These are phyloP conservation scores for Apiotrichum brassicae DNA, from an alignment of 1,284 basidiomycete species.

Conservation along the genomic window DNA sequence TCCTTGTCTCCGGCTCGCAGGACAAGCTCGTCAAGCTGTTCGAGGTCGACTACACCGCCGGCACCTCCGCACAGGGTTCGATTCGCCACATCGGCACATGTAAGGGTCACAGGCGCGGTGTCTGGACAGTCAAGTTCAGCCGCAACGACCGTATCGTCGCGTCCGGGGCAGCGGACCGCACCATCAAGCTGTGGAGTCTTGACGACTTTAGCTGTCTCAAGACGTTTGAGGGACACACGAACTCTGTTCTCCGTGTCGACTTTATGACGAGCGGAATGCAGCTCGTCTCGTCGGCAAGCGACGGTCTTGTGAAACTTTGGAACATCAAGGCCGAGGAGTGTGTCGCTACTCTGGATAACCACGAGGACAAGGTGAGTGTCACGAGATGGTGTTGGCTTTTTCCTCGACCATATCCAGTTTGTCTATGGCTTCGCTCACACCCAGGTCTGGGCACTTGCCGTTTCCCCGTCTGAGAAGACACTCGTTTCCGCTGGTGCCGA, in stretches of 20 bases:
- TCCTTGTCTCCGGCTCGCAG: constrained; percentile 91
- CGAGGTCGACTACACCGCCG: constrained; percentile 58
- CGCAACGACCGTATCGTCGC: constrained; percentile 76
- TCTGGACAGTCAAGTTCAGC: constrained; percentile 90
- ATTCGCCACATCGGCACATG: constrained; percentile 77
- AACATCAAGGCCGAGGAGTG: constrained; percentile 84
- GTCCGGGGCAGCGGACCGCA: constrained; percentile 91
- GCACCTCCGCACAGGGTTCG: constrained; percentile 46
- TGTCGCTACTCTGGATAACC: constrained; percentile 82
- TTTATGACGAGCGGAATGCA: constrained; percentile 81
- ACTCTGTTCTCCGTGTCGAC: constrained; percentile 88
- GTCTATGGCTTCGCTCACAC: too few species aligned
- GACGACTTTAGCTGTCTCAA: constrained; percentile 86
- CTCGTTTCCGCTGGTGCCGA: constrained; percentile 92
- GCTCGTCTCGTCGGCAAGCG: constrained; percentile 79
- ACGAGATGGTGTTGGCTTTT: background rate
- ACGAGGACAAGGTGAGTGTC: constrained; percentile 80
- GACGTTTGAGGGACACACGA: constrained; percentile 96
- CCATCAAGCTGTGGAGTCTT: constrained; percentile 86
- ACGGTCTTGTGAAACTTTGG: constrained; percentile 95
- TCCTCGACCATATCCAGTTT: too few species aligned
- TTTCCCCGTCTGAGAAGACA: constrained; percentile 67
- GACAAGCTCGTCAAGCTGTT: constrained; percentile 92
- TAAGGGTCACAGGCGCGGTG: constrained; percentile 92
- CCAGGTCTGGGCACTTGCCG: constrained; percentile 81